Percentiles rank a stretch among this genome's conserved stretches.
Conservation (phyloP, 768 basidiomycete genomes). For the Hericium erinaceus region DNA sequence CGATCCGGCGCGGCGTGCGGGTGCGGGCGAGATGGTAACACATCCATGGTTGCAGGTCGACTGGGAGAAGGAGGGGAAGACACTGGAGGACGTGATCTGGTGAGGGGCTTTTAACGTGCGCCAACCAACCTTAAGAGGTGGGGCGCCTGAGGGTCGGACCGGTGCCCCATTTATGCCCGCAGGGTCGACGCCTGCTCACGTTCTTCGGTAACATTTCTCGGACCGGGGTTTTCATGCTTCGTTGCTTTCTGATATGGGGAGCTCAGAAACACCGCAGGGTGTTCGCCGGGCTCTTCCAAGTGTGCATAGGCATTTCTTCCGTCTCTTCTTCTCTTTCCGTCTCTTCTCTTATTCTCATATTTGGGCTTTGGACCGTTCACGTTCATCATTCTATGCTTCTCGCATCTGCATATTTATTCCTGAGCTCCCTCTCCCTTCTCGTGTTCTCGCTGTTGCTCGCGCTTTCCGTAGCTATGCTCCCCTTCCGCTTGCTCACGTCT, state of each 20-base stretch:
- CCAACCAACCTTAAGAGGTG: neutral
- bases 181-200: neutral
- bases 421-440: neutral
- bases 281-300: no score
- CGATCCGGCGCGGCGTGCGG: constrained; percentile 58
- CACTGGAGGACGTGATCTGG: constrained; percentile 22
- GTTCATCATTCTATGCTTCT: neutral
- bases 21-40: constrained; percentile 64
- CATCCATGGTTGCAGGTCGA: constrained; percentile 62
- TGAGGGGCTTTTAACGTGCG: constrained; percentile 12
- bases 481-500: neutral
- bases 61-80: constrained; percentile 20
- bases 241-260: no score
- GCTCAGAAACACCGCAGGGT: no score
- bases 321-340: neutral
- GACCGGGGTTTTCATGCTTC: neutral
- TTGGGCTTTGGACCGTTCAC: neutral
- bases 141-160: neutral
- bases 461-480: neutral
- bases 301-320: neutral
- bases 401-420: neutral
- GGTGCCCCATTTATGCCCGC: neutral
- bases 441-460: neutral
- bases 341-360: neutral
- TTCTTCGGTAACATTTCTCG: neutral